Evolutionary conservation across 768 basidiomycete genomes (phyloP).

Genomic region (Suillus americanus): DNA sequence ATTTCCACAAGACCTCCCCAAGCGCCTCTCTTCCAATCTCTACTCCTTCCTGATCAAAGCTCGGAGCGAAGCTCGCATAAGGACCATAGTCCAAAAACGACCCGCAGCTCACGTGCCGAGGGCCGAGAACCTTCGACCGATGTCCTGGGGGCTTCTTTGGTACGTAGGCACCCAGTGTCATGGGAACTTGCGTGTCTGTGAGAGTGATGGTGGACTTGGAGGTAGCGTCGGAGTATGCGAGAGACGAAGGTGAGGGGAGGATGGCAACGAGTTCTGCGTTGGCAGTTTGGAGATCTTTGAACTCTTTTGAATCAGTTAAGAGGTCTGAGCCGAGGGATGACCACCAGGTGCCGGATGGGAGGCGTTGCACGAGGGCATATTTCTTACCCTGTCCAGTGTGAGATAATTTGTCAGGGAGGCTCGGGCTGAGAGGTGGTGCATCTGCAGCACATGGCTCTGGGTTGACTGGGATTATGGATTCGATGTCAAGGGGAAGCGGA

Average conservation of each 20-base stretch:
- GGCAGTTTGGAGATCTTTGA: slow-evolving; percentile 56
- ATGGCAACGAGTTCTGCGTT: slow-evolving; percentile 78
- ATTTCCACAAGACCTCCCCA: slow-evolving; percentile 56
- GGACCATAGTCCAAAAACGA: slow-evolving; percentile 79
- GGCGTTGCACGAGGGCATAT: slow-evolving; percentile 78
- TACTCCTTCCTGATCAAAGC: slow-evolving; percentile 75
- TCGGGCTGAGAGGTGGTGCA: slow-evolving; percentile 15
- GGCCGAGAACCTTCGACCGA: slow-evolving; percentile 43
- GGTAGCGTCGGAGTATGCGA: slow-evolving; percentile 31
- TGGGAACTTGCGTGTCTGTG: slow-evolving; percentile 17
- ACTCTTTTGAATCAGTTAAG: slow-evolving; percentile 36
- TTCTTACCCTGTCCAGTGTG: slow-evolving; percentile 38
- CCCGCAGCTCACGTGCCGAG: slow-evolving; percentile 61
- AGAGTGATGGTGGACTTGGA: slow-evolving; percentile 12
- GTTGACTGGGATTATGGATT: slow-evolving; percentile 39
- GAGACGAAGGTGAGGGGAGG: slow-evolving; percentile 56
- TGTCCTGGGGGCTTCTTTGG: slow-evolving; percentile 40
- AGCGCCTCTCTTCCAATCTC: slow-evolving; percentile 64
- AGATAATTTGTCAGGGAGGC: slow-evolving; percentile 28
- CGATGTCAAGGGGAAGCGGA: slow-evolving; percentile 45
- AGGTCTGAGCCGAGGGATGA: slow-evolving; percentile 59
- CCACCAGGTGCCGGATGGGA: slow-evolving; percentile 80
- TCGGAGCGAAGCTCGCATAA: slow-evolving; percentile 74
- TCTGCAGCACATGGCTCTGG: slow-evolving; percentile 20
- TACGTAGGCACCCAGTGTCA: slow-evolving; percentile 61